A percentile compares a stretch with the other conserved stretches of the same genome.
Conservation (phyloP, 768 basidiomycete species). For the Leucogyrophana mollusca region DNA sequence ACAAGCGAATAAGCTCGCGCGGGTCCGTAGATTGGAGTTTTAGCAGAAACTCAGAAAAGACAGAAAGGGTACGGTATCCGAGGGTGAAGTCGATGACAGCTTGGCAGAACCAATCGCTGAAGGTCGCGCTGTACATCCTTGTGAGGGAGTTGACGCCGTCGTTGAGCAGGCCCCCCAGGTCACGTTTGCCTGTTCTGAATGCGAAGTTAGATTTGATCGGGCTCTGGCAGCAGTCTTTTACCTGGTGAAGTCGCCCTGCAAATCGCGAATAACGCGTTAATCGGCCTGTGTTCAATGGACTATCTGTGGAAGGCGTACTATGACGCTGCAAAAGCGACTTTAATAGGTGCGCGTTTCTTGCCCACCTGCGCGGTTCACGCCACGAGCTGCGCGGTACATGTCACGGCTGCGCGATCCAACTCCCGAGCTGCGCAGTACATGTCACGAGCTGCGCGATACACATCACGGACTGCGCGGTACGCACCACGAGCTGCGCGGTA, state of each 20-base stretch:
- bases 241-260: slow-evolving; percentile 86
- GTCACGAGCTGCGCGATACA: too few species aligned
- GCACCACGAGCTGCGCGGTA: too few species aligned
- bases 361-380: too few species aligned
- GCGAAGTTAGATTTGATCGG: slow-evolving; percentile 6
- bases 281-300: too few species aligned
- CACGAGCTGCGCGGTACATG: too few species aligned
- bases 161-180: slow-evolving; percentile 86
- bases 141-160: slow-evolving; percentile 95
- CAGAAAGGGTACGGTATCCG: slow-evolving; percentile 79
- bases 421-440: too few species aligned
- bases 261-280: slow-evolving; percentile 1
- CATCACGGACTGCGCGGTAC: too few species aligned
- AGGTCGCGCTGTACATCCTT: slow-evolving; percentile 85
- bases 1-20: slow-evolving; percentile 81
- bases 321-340: too few species aligned
- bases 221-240: slow-evolving; percentile 20
- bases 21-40: slow-evolving; percentile 92
- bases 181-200: slow-evolving; percentile 89
- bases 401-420: too few species aligned
- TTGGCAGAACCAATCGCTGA: slow-evolving; percentile 96
- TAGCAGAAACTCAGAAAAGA: slow-evolving; percentile 92
- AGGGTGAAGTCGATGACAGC: slow-evolving; percentile 93
- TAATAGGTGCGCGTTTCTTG: too few species aligned
- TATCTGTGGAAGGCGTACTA: too few species aligned